Evolutionary conservation across 78 protist genomes (phyloP).

Genomic region (Planoprotostelium fungivorum): DNA sequence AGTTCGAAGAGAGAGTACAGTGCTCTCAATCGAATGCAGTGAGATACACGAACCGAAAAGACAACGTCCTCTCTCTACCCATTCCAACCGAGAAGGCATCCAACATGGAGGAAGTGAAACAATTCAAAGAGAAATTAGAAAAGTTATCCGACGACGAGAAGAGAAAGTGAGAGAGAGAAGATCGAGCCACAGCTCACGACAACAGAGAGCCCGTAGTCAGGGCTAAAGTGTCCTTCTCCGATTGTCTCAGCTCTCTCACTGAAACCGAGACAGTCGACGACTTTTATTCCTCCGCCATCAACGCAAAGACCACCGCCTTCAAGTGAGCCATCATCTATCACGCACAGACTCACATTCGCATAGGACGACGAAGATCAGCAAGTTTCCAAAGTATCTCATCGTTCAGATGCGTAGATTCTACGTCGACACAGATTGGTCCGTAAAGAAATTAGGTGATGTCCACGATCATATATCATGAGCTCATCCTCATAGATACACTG

Average conservation of each 20-base stretch:
- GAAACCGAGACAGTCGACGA: slow-evolving; percentile 52
- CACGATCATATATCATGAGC: background rate
- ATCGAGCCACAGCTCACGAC: background rate
- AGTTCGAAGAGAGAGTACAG: slow-evolving; percentile 49
- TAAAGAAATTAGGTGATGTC: slow-evolving; percentile 60
- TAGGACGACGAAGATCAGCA: slow-evolving; percentile 16
- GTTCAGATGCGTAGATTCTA: slow-evolving; percentile 71
- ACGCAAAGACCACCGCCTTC: slow-evolving; percentile 44
- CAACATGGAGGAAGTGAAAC: slow-evolving; percentile 28
- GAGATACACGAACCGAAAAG: slow-evolving; percentile 39
- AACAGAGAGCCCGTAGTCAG: slow-evolving; percentile 20
- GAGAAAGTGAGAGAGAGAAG: background rate
- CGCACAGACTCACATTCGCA: too few species aligned
- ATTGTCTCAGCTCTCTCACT: slow-evolving; percentile 15
- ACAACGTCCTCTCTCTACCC: slow-evolving; percentile 35
- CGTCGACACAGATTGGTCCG: slow-evolving; percentile 61
- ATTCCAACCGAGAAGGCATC: slow-evolving; percentile 51
- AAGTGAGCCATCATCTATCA: slow-evolving; percentile 12
- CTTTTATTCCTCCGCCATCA: slow-evolving; percentile 57
- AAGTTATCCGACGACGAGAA: slow-evolving; percentile 2
- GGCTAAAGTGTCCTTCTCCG: slow-evolving; percentile 52
- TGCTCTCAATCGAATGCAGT: slow-evolving; percentile 60
- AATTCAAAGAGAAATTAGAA: slow-evolving; percentile 14
- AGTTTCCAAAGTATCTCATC: slow-evolving; percentile 76
- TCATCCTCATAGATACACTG: slow-evolving; percentile 29